phyloP scores from a whole-genome alignment of 148 eudicot species.

The Tetragonia tetragonoides region DNA sequence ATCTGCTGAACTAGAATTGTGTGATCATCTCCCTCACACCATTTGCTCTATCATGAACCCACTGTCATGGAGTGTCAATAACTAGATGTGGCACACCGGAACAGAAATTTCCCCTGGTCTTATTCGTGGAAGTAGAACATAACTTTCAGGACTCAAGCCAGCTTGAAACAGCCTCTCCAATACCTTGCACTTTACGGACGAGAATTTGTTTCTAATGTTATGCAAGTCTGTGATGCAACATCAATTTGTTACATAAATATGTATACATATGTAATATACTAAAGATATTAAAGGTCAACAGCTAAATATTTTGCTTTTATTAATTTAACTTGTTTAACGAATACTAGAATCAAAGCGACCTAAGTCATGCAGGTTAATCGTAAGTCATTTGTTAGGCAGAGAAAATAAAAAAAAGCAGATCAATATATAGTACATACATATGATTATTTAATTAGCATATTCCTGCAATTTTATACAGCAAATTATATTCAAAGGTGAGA shows the following conservation, averaged over 20 bases:
- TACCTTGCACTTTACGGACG: not conserved
- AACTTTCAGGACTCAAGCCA: slow-evolving; percentile 52
- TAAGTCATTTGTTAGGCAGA: not conserved
- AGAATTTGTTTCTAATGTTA: not conserved
- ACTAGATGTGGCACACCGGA: slow-evolving; percentile 40
- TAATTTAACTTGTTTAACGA: not conserved
- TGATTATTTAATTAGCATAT: slow-evolving; percentile 7
- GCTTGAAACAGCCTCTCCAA: slow-evolving; percentile 38
- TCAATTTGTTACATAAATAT: too few relatives aligned
- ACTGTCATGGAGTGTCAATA: slow-evolving; percentile 32
- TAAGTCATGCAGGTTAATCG: slow-evolving; percentile 14
- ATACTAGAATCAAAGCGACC: not conserved
- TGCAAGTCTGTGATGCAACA: not conserved
- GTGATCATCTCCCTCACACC: not conserved
- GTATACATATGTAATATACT: not conserved
- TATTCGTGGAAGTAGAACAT: slow-evolving; percentile 42
- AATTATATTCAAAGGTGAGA: slow-evolving; percentile 19
- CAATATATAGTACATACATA: not conserved
- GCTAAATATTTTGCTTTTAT: slow-evolving; percentile 10
- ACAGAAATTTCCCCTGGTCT: slow-evolving; percentile 41
- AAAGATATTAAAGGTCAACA: slow-evolving; percentile 14
- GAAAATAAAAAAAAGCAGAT: not conserved
- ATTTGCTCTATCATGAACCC: slow-evolving; percentile 14
- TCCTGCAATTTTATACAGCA: slow-evolving; percentile 6
- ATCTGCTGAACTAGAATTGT: slow-evolving; percentile 20